Evolutionary conservation across 1,139 yeast genomes (phyloP), one percentile per base, ranked within the genome.

Genomic region (Taphrina confusa): DNA sequence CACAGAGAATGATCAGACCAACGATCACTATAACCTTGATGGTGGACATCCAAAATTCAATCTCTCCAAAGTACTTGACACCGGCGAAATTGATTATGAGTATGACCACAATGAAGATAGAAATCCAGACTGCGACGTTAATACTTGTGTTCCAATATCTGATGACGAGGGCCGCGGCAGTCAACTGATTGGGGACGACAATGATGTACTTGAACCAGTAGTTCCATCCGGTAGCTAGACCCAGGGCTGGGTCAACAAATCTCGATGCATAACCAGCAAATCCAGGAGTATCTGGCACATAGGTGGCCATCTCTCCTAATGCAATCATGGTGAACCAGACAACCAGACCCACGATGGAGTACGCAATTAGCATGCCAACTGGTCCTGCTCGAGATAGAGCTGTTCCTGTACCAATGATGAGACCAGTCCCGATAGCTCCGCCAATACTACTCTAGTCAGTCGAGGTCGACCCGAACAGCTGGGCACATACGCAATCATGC

Each of bases 191-290:
- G 2, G 77, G 74, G 44, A 72, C 71, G 30, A 75, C 71, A 34
- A 75, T 71, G 74, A 87, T 78, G 70, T 86, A 87, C 62, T 88
- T 81, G 14, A 85, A 71, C 82, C 91, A 87, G 71, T 88, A 88
- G 46, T 82, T 76, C 78, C 90, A 80, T 0, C 95, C 95, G 0
- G 87, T 76, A 0, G 94, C 84, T 70, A 87, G 86, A 0, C 96
- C 96, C 70, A 88, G 82, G 0, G 95, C 87, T 66, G 85, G 90
- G 69, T 88, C 95, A 1, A 87, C 88, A 72, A 88, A 87, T 51
- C 95, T 75, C 9, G 50, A 20, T 8, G 60, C 63, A 22, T 34
- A 60, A n/a, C 57, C 54, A 25, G 87, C 82, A 23, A 85, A 85
- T 4, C 95, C 58, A 14, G 60, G 36, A 11, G 49, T 51, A 22